Percentiles rank a stretch among this genome's conserved stretches.
These are phyloP conservation scores for Coemansia sp. DNA, from an alignment of 192 early-diverging fungal genomes.

Conservation along the genomic window DNA sequence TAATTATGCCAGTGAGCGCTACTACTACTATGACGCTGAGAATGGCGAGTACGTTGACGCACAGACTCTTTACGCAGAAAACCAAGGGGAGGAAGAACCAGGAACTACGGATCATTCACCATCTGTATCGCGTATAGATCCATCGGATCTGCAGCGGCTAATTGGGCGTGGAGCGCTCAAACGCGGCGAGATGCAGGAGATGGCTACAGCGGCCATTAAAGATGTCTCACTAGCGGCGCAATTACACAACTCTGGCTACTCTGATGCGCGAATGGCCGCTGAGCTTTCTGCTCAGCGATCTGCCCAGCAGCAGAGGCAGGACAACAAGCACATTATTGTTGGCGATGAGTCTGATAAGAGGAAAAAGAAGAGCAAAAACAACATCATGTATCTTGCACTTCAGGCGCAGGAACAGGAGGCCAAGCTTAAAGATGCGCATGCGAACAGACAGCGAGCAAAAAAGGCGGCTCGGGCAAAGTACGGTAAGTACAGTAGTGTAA, in stretches of 20 bases:
- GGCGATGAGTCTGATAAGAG: slow-evolving; percentile 36
- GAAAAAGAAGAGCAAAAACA: slow-evolving; percentile 78
- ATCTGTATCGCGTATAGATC: slow-evolving; percentile 13
- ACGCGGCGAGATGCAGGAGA: slow-evolving; percentile 28
- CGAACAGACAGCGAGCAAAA: slow-evolving; percentile 65
- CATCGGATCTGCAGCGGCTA: slow-evolving; percentile 29
- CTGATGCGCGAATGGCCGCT: slow-evolving; percentile 31
- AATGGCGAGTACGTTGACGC: slow-evolving; percentile 42
- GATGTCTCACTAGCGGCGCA: slow-evolving; percentile 33
- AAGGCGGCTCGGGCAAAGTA: slow-evolving; percentile 71
- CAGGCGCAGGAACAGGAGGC: slow-evolving; percentile 72
- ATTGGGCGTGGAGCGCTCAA: slow-evolving; percentile 41
- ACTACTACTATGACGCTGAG: slow-evolving; percentile 39
- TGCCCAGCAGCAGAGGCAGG: slow-evolving; percentile 19
- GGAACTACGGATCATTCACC: slow-evolving; percentile 16
- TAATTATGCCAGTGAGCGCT: slow-evolving; percentile 27
- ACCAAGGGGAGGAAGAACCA: background rate
- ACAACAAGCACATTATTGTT: slow-evolving; percentile 27
- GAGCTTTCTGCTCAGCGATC: slow-evolving; percentile 26
- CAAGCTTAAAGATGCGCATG: slow-evolving; percentile 66
- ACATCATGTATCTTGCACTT: slow-evolving; percentile 77
- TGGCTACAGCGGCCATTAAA: slow-evolving; percentile 13
- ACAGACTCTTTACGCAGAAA: background rate
- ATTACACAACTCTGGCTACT: slow-evolving; percentile 36
- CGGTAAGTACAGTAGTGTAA: slow-evolving; percentile 39